Evolutionary conservation across 2,329 filamentous ascomycete species (phyloP).

Genomic region (Arthroderma sp.): DNA sequence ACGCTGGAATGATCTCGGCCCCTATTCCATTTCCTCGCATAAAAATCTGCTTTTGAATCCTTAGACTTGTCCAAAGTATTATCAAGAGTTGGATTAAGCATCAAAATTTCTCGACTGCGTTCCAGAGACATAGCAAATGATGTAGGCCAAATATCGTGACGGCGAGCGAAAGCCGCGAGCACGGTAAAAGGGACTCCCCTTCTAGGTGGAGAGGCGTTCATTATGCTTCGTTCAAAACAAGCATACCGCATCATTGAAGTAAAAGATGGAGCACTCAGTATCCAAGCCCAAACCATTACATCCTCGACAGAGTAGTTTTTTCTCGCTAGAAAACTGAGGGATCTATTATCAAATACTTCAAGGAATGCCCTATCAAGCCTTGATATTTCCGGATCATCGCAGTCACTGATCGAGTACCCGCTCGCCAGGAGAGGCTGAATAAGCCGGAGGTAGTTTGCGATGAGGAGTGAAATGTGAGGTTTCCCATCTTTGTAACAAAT

Average conservation of each 20-base stretch:
- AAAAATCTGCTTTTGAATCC: background rate
- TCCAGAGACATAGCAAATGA: slow-evolving; percentile 28
- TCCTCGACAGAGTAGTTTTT: slow-evolving; percentile 26
- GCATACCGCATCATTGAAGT: slow-evolving; percentile 26
- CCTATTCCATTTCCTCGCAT: slow-evolving; percentile 13
- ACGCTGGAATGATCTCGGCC: slow-evolving; percentile 16
- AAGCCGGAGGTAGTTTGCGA: slow-evolving; percentile 26
- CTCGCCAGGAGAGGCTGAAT: slow-evolving; percentile 19
- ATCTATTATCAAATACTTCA: slow-evolving; percentile 20
- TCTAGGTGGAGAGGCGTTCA: slow-evolving; percentile 1
- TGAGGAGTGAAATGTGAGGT: slow-evolving; percentile 7
- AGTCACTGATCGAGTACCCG: background rate
- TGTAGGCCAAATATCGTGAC: slow-evolving; percentile 26
- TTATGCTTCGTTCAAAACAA: slow-evolving; percentile 14
- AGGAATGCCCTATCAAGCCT: slow-evolving; percentile 18
- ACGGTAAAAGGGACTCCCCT: slow-evolving; percentile 34
- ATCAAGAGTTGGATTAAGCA: background rate
- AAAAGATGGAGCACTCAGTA: slow-evolving; percentile 27
- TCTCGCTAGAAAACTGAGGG: slow-evolving; percentile 18
- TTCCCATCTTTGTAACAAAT: no score
- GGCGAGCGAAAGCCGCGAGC: slow-evolving; percentile 34
- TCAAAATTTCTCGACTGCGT: no score
- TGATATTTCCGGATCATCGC: background rate
- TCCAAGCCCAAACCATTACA: slow-evolving; percentile 36
- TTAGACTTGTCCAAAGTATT: background rate